Evolutionary conservation across 2,329 filamentous ascomycete species (phyloP).

Genomic region (Paecilomyces dactylethromorphus): DNA sequence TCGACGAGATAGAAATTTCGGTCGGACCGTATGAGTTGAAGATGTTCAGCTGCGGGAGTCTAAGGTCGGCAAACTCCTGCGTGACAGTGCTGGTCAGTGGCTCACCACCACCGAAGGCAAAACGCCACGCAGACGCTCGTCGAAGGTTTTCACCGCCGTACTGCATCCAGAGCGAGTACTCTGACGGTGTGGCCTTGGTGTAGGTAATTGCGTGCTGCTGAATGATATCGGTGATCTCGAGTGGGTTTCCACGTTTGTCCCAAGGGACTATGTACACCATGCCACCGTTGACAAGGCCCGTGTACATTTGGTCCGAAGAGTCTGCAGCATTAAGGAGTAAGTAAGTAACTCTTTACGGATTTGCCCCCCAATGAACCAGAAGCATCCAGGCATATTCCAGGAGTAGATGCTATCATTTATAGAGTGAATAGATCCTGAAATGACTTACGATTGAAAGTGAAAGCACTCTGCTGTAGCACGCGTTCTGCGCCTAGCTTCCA

Average conservation of each 20-base stretch:
- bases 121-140: background rate
- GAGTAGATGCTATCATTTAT: background rate
- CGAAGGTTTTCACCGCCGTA: background rate
- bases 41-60: background rate
- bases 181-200: too few relatives aligned
- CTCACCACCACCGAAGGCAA: background rate
- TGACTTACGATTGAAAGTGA: conserved; percentile 1
- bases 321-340: too few relatives aligned
- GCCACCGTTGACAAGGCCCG: too few relatives aligned
- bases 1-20: background rate
- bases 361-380: too few relatives aligned
- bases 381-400: too few relatives aligned
- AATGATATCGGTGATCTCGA: too few relatives aligned
- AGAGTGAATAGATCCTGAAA: background rate
- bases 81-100: background rate
- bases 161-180: too few relatives aligned
- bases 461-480: background rate
- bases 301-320: too few relatives aligned
- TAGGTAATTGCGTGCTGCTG: too few relatives aligned
- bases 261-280: too few relatives aligned
- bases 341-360: too few relatives aligned
- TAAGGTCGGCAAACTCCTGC: conserved; percentile 1
- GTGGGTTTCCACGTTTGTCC: too few relatives aligned
- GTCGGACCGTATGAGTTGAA: conserved; percentile 1
- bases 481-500: background rate